These are phyloP conservation scores for Colletotrichum cuscutae DNA, from an alignment of 2,329 filamentous ascomycete species.

Conservation along the genomic window DNA sequence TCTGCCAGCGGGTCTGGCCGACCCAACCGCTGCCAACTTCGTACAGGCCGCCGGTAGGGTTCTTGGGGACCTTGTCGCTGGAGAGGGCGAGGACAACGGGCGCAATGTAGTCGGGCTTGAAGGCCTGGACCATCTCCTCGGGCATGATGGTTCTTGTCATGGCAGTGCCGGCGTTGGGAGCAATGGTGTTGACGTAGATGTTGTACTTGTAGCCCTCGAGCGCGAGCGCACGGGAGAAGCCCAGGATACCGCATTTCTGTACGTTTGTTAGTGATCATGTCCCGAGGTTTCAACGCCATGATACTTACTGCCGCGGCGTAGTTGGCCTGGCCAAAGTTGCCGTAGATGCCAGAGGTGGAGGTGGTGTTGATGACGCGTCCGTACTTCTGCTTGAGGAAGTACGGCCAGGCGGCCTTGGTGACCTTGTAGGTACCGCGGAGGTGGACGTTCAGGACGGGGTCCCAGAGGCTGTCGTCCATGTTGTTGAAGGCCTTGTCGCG, in stretches of 20 bases:
- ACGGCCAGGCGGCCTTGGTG: conserved; percentile 96
- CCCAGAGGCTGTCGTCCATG: conserved; percentile 96
- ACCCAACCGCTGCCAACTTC: conserved; percentile 97
- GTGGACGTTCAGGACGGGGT: conserved; percentile 92
- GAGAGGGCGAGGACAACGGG: conserved; percentile 87
- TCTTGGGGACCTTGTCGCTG: conserved; percentile 87
- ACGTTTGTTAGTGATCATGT: conserved; percentile 34
- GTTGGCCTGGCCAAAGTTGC: conserved; percentile 99
- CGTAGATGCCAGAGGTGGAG: conserved; percentile 96
- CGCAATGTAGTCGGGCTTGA: conserved; percentile 99
- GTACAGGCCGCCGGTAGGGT: conserved; percentile 87
- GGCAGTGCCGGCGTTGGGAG: conserved; percentile 93
- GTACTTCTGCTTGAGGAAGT: conserved; percentile 98
- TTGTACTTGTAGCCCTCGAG: conserved; percentile 97
- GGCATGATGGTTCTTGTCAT: conserved; percentile 96
- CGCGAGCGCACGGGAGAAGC: conserved; percentile 92
- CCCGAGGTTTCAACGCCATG: not conserved
- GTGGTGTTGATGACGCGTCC: conserved; percentile 97
- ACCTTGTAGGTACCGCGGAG: conserved; percentile 95
- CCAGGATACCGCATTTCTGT: conserved; percentile 90
- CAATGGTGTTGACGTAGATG: conserved; percentile 98
- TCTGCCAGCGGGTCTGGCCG: conserved; percentile 93
- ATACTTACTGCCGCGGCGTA: conserved; percentile 84
- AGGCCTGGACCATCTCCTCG: conserved; percentile 96
- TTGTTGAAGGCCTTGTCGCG: conserved; percentile 98